Conservation (phyloP, 257 asterid genomes). For the Prunella vulgaris region DNA sequence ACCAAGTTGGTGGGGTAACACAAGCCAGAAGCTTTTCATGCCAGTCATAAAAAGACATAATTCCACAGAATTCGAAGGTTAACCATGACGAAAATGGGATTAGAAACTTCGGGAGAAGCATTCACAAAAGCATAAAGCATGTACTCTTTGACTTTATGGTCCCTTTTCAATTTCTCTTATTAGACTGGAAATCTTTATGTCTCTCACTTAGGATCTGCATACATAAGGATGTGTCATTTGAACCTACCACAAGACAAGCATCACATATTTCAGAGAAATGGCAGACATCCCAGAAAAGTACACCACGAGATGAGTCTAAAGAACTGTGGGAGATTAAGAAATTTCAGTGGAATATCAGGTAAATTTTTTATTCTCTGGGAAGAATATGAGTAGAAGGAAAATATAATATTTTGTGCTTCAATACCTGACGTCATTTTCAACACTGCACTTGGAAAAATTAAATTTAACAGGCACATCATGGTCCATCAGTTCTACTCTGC, state of each 20-base stretch:
- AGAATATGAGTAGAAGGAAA: background rate
- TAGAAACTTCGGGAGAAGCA: conserved; percentile 50
- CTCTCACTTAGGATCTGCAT: conserved; percentile 68
- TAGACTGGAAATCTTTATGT: conserved; percentile 51
- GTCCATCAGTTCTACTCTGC: background rate
- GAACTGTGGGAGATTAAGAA: background rate
- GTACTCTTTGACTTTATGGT: conserved; percentile 41
- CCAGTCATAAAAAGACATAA: conserved; percentile 28
- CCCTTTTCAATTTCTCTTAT: conserved; percentile 66
- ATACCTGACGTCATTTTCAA: background rate
- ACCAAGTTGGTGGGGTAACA: conserved; percentile 34
- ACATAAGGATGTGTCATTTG: conserved; percentile 41
- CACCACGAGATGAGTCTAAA: conserved; percentile 7
- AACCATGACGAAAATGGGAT: conserved; percentile 43
- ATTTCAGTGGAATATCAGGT: background rate
- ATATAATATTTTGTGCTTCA: background rate
- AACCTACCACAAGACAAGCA: conserved; percentile 33
- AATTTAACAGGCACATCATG: background rate
- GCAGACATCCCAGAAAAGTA: conserved; percentile 1
- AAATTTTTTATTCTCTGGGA: background rate
- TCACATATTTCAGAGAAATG: conserved; percentile 8
- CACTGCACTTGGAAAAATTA: background rate
- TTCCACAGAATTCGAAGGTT: conserved; percentile 34
- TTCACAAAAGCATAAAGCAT: conserved; percentile 28
- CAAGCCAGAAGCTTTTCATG: conserved; percentile 24